A percentile compares a stretch with the other conserved stretches of the same genome.
phyloP scores from a whole-genome alignment of 495 filamentous ascomycete species.

The Amorphotheca resinae region DNA sequence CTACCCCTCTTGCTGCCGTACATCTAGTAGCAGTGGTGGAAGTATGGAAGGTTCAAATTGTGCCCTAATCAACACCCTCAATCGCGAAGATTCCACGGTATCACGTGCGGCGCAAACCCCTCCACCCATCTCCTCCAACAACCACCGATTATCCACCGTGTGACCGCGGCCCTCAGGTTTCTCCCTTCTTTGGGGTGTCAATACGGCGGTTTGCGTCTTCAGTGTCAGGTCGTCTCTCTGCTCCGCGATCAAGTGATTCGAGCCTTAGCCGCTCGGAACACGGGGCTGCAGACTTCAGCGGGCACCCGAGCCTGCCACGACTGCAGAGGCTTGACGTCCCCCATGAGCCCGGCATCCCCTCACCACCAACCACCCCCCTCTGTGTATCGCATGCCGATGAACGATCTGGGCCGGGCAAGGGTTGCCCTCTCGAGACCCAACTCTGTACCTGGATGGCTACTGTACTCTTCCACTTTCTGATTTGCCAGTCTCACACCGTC shows the following conservation, averaged over 20 bases:
- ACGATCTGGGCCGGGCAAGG: neutral
- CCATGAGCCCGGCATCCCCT: no score
- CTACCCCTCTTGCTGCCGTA: no score
- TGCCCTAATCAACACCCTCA: neutral
- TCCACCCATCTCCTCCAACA: neutral
- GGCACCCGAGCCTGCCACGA: slow-evolving; percentile 7
- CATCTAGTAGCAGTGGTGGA: neutral
- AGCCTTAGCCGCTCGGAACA: slow-evolving; percentile 21
- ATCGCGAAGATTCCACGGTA: neutral
- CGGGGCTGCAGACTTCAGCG: slow-evolving; percentile 9
- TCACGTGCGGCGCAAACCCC: neutral
- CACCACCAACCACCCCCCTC: neutral
- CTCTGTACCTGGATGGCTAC: slow-evolving; percentile 14
- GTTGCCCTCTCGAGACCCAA: neutral
- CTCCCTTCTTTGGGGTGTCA: neutral
- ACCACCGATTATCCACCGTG: no score
- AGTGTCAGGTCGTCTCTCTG: no score
- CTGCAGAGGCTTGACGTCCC: neutral
- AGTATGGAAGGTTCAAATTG: neutral
- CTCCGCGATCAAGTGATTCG: no score
- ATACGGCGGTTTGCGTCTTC: neutral
- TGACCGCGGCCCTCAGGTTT: no score
- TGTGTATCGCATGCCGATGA: neutral
- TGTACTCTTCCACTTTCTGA: slow-evolving; percentile 8
- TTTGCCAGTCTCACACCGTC: slow-evolving; percentile 13